phyloP scores from a whole-genome alignment of 2,329 filamentous ascomycete species.

The Microcyclosporella mali region DNA sequence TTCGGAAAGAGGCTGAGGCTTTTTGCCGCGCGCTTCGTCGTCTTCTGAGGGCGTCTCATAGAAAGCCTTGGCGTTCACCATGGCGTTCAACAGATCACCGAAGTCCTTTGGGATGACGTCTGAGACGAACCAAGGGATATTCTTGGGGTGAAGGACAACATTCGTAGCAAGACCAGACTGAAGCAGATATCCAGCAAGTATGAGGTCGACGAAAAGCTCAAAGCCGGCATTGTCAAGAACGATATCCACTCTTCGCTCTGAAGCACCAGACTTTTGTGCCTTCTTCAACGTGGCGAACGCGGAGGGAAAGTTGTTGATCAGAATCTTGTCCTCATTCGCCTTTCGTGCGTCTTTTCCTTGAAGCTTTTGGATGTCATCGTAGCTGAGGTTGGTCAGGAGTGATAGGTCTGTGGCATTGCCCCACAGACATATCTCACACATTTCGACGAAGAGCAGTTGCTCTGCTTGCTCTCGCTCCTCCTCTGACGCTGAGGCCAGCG shows the following conservation, averaged over 20 bases:
- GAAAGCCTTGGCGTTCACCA: constrained; percentile 71
- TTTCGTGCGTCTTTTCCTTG: constrained; percentile 86
- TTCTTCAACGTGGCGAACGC: constrained; percentile 65
- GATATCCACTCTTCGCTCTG: constrained; percentile 77
- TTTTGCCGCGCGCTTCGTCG: constrained; percentile 47
- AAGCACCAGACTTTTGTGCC: constrained; percentile 56
- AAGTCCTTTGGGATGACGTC: constrained; percentile 89
- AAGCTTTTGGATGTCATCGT: constrained; percentile 94
- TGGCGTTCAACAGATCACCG: constrained; percentile 67
- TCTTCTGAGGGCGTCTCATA: constrained; percentile 71
- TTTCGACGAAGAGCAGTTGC: constrained; percentile 75
- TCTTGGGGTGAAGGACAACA: constrained; percentile 86
- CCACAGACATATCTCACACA: constrained; percentile 96
- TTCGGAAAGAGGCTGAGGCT: constrained; percentile 57
- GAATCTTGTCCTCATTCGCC: constrained; percentile 80
- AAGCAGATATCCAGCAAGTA: constrained; percentile 84
- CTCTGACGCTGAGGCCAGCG: constrained; percentile 39
- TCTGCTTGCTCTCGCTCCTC: constrained; percentile 61
- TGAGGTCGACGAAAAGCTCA: constrained; percentile 90
- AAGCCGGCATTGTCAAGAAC: constrained; percentile 97
- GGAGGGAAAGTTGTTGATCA: constrained; percentile 73
- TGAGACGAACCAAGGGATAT: constrained; percentile 96
- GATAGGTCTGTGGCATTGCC: constrained; percentile 94
- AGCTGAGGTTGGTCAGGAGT: constrained; percentile 79
- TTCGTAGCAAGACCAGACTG: constrained; percentile 77